Base-by-base conservation (phyloP, 1,284 basidiomycete species). In the Microbotryum intermedium region DNA sequence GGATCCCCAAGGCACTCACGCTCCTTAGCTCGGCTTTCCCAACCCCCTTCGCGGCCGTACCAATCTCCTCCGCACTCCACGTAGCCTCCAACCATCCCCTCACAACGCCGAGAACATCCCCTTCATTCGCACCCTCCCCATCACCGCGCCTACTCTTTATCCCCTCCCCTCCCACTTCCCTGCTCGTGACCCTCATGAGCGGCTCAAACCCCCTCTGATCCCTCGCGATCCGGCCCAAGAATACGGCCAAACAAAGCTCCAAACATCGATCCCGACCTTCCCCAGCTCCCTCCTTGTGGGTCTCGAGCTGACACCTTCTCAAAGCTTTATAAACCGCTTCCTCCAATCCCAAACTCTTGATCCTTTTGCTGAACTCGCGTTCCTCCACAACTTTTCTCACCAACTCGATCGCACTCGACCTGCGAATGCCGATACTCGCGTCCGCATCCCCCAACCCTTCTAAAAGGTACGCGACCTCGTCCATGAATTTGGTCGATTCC, bases 121-220 rank as follows among this genome's bases (percentile, higher is more conserved):
- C 34, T 39, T 39, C 34, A 39, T 39, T 39, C 34, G 10, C 18
- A 11, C 13, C 34, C 34, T 39, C 34, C 18, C 29, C 29, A 6
- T 10, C 29, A 1, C 34, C 34, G 11, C 34, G 11, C 34, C 34
- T 13, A 6, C 18, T 39, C 13, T 16, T 16, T 16, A 3, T 39
- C 3, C 10, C 34, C 10, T 16, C 34, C 34, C 34, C 34, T 39
- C 34, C 34, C 5, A 39, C 34, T 0, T 39, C 34, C 3, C 34
- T 16, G 4, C 34, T 44, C 10, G 53, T 39, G 16, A 67, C 43
- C 4, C 63, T 58, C 30, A 60, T 55, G 7, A 67, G 58, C 6
- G 62, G 60, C 25, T 67, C 65, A n/a, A 49, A 53, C n/a, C 65
- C 50, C 1, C 65, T 60, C 21, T 67, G 65, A 20, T 67, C 65